These are phyloP conservation scores for Pyrenophora graminea DNA, from an alignment of 2,329 filamentous ascomycete genomes.

Conservation along the genomic window DNA sequence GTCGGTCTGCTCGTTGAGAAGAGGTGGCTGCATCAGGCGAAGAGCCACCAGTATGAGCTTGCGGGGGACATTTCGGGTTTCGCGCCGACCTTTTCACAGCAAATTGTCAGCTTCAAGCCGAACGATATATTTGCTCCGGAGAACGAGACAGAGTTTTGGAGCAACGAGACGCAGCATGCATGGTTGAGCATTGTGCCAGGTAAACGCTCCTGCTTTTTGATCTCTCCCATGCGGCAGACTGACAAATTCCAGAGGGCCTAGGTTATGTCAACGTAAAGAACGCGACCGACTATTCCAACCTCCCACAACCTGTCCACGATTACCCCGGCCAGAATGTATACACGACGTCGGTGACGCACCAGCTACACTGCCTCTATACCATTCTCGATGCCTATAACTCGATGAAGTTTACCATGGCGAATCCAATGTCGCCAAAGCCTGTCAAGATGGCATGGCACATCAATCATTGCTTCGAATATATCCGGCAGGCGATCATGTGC, in stretches of 20 bases:
- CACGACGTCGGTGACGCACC: constrained; percentile 42
- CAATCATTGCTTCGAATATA: constrained; percentile 44
- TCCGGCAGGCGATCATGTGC: constrained; percentile 42
- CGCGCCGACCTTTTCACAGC: constrained; percentile 41
- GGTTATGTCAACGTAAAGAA: constrained; percentile 38
- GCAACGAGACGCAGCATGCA: constrained; percentile 33
- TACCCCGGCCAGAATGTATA: constrained; percentile 37
- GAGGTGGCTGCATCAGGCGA: constrained; percentile 18
- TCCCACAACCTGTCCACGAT: constrained; percentile 40
- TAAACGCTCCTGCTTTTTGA: constrained; percentile 4
- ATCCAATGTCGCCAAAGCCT: constrained; percentile 10
- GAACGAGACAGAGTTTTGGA: constrained; percentile 37
- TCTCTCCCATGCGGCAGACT: neutral
- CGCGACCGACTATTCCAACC: constrained; percentile 27
- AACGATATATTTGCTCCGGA: constrained; percentile 34
- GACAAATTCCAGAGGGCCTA: constrained; percentile 29
- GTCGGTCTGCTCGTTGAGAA: constrained; percentile 35
- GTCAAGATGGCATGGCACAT: constrained; percentile 43
- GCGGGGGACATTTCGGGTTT: constrained; percentile 40
- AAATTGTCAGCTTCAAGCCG: constrained; percentile 36
- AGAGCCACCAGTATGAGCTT: constrained; percentile 27
- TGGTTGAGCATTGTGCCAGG: constrained; percentile 41
- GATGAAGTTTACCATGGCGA: constrained; percentile 22
- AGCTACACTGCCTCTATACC: constrained; percentile 42
- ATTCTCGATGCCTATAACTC: constrained; percentile 41